Percentiles rank a stretch among this genome's conserved stretches.
phyloP scores from a whole-genome alignment of 2,329 filamentous ascomycete genomes.

The Sclerotinia subarctica region DNA sequence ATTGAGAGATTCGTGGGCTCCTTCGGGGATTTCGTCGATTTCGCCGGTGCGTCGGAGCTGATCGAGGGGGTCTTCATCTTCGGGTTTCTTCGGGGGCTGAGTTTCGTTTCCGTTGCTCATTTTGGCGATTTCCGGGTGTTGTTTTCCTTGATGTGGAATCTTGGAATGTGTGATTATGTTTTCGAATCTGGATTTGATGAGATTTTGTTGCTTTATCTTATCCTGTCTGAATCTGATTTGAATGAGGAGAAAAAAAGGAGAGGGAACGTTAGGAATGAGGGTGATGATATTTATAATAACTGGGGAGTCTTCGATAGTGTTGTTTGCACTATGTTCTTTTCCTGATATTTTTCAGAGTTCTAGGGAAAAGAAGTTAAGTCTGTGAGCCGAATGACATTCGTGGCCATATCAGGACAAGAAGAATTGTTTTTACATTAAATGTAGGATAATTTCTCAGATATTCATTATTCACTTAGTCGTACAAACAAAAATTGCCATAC shows the following conservation, averaged over 20 bases:
- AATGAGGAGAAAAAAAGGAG: not conserved
- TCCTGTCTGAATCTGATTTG: not conserved
- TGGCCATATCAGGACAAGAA: not conserved
- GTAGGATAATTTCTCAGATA: accelerated
- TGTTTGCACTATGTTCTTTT: not conserved
- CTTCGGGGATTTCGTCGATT: not conserved
- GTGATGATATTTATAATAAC: not conserved
- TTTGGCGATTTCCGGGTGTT: not conserved
- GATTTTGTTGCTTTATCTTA: not conserved
- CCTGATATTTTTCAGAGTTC: not conserved
- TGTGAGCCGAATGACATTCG: not conserved
- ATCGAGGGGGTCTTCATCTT: not conserved
- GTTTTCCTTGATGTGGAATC: not conserved
- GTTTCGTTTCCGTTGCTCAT: not conserved
- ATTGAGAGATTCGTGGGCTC: not conserved
- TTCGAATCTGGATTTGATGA: not conserved
- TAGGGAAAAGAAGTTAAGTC: no score
- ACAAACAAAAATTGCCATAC: not conserved
- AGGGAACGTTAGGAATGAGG: not conserved
- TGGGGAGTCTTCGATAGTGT: no score
- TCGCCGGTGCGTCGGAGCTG: not conserved
- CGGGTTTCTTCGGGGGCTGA: not conserved
- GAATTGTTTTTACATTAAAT: not conserved
- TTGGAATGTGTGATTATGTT: not conserved
- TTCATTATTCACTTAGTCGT: not conserved